Evolutionary conservation across 2,329 filamentous ascomycete species (phyloP), one percentile per base, ranked within the genome.

Genomic region (Phaeophleospora eucalypticola): DNA sequence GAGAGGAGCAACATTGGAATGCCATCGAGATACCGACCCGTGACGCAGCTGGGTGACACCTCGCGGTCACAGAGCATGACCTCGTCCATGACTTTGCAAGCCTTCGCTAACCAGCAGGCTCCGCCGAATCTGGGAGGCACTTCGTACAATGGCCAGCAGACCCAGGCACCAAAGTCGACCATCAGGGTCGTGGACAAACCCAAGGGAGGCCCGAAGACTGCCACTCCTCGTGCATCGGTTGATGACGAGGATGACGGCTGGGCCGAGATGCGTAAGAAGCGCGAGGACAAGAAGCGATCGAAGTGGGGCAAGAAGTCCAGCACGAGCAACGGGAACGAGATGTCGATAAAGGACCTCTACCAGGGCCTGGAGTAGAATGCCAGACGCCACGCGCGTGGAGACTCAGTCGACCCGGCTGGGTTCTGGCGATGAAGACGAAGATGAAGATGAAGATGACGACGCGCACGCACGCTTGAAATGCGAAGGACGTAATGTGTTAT

Each of bases 1-100:
- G 93, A 97, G 71, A 85, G 93, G 51, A 97, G 90, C 75, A 97
- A 94, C 65, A 75, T 96, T 51, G 93, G 93, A 14, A 78, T 95
- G 43, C 89, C 93, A 7, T 84, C 88, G 24, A 83, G 93, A 36
- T 98, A 98, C 70, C 81, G 93, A 37, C 89, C 93, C 1, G 91
- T 97, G 0, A 84, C 85, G 15, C 45, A 49, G 17, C 52, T 52
- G 36, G 53, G 49, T 18, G 53, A 54, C 6, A 45, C 51, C n/a
- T 50, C 54, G n/a, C 35, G 73, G 77, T 45, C 74, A 9, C 59
- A 64, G 32, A 67, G 62, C 56, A 61, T 66, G 59, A 64, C 60
- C n/a, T 63, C 61, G 3, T 57, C 52, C 12, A 42, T 60, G 37
- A 62, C 61, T 3, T 43, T 65, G 37, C 56, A 64, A 32, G 56